Base-by-base conservation (phyloP, 176 grass and related monocot genomes). In the Triticum dicoccoides region DNA sequence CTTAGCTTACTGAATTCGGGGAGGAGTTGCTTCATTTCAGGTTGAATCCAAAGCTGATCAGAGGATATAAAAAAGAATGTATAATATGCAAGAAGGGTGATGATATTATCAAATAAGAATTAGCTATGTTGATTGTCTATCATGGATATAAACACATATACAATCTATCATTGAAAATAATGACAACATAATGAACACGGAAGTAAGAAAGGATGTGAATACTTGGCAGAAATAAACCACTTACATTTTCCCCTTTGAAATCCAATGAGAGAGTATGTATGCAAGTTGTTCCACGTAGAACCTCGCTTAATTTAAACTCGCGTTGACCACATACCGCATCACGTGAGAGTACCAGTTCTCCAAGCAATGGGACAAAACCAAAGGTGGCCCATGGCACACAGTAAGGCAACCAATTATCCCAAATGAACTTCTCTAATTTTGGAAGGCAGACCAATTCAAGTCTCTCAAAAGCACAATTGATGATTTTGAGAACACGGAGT, bases 241-340 rank as follows among this genome's bases (percentile, higher is more conserved):
- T 71, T 39, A 71, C 66, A 23, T 29, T 85, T 34, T 77, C 83
- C 65, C 41, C 83, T 65, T 66, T 11, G 17, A 85, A 85, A 34
- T 66, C 42, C 61, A 85, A 49, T 21, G 11, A 49, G 8, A 83
- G 29, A 65, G 18, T 76, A 21, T 65, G 71, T 44, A 65, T 35
- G 5, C 9, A 13, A 13, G 45, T 44, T 66, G 72, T 17, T 20
- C 72, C 83, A 20, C 33, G 11, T 47, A 77, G 61, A 51, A 85
- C 10, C 42, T 85, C 59, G 24, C 72, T 77, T 54, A 85, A 76
- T 13, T 34, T 65, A 59, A 47, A 49, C 8, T 4, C 39, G 1
- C 5, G 0, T 1, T 65, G 12, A 37, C 24, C 6, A 47, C 44
- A 47, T 13, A 47, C 44, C 44, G 44, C 44, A 47, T 47, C 44